These are phyloP conservation scores for Phytopythium aichiense DNA, from an alignment of 352 stramenopile species.

Conservation along the genomic window DNA sequence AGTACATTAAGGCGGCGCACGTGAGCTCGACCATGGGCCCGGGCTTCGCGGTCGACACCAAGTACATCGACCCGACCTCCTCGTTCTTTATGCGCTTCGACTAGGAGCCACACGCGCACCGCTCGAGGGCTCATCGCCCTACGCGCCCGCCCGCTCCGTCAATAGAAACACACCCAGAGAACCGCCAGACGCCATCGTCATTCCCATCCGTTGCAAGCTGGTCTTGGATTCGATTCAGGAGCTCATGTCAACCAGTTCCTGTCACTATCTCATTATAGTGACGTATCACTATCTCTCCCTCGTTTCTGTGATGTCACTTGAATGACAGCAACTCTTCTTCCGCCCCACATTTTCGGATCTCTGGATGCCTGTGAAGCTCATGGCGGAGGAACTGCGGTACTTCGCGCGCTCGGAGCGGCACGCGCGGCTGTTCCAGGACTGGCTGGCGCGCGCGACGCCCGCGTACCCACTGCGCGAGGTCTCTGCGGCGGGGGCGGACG, in stretches of 20 bases:
- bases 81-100: constrained; percentile 87
- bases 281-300: background rate
- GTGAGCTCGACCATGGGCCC: constrained; percentile 86
- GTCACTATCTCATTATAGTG: background rate
- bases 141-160: background rate
- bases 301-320: background rate
- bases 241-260: background rate
- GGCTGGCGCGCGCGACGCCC: constrained; percentile 33
- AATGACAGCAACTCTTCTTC: background rate
- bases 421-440: constrained; percentile 61
- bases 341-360: background rate
- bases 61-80: constrained; percentile 80
- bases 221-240: too few species aligned
- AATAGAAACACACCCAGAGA: constrained; percentile 10
- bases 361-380: constrained; percentile 26
- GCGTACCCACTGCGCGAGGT: constrained; percentile 13
- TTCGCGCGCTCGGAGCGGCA: constrained; percentile 76
- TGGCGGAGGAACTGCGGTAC: constrained; percentile 67
- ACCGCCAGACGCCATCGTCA: background rate
- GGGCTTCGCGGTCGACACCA: constrained; percentile 74
- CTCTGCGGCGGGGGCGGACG: constrained; percentile 2
- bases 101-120: constrained; percentile 19
- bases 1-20: constrained; percentile 90
- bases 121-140: too few species aligned
- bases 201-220: background rate